These are phyloP conservation scores for Pseudonectria foliicola DNA, from an alignment of 2,329 filamentous ascomycete species.

Conservation along the genomic window DNA sequence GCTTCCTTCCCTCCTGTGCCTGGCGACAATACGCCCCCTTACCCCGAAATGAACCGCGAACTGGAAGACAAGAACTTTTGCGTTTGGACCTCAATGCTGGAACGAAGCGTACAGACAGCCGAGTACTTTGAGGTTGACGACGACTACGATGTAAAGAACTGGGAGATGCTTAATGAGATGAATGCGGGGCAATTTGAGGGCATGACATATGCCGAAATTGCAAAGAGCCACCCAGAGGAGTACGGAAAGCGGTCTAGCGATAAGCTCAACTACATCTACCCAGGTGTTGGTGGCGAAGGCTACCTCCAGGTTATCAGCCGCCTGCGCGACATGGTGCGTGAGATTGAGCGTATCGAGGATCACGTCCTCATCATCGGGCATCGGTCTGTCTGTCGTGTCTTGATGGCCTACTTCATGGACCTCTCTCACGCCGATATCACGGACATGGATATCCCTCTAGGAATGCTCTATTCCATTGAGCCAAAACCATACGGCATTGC, in stretches of 20 bases:
- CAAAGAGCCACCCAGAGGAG: conserved; percentile 68
- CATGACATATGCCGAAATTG: conserved; percentile 89
- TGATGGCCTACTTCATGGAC: conserved; percentile 96
- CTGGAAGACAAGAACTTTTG: conserved; percentile 84
- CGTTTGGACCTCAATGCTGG: conserved; percentile 97
- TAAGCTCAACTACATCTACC: conserved; percentile 95
- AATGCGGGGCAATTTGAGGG: conserved; percentile 91
- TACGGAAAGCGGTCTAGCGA: conserved; percentile 72
- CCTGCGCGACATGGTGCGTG: conserved; percentile 88
- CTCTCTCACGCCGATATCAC: conserved; percentile 86
- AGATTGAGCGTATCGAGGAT: conserved; percentile 95
- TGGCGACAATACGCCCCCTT: conserved; percentile 89
- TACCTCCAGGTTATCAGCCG: conserved; percentile 97
- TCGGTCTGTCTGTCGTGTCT: conserved; percentile 81
- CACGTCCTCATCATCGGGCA: conserved; percentile 90
- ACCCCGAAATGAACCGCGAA: conserved; percentile 71
- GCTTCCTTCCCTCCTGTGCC: conserved; percentile 83
- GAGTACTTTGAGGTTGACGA: conserved; percentile 86
- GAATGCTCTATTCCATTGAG: conserved; percentile 90
- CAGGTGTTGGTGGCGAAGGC: conserved; percentile 89
- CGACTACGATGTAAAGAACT: conserved; percentile 92
- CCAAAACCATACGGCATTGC: conserved; percentile 97
- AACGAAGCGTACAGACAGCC: conserved; percentile 79
- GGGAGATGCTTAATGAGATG: conserved; percentile 96
- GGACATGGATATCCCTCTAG: conserved; percentile 86